Evolutionary conservation across 169 alveolate species (phyloP).

Genomic region (Babesia ovata): DNA sequence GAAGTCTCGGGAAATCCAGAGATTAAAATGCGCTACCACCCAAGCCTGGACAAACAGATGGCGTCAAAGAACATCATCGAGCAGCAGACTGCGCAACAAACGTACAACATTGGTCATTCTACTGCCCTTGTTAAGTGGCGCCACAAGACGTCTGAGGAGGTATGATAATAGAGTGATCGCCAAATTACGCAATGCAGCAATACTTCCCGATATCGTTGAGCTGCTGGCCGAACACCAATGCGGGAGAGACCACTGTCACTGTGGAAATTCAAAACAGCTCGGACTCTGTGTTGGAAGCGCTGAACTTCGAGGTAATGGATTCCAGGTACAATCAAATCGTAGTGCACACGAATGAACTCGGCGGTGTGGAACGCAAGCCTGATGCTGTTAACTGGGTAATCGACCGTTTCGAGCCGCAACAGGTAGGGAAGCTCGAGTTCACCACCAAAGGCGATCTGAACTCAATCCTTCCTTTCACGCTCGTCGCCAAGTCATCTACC

Average conservation of each 20-base stretch:
- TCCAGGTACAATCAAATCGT: conserved; percentile 46
- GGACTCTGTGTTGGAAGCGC: conserved; percentile 15
- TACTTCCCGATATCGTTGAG: conserved; percentile 58
- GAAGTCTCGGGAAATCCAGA: conserved; percentile 38
- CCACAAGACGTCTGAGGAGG: conserved; percentile 58
- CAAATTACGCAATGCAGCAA: conserved; percentile 1
- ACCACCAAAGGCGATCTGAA: conserved; percentile 52
- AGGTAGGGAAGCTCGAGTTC: conserved; percentile 57
- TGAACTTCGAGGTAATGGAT: conserved; percentile 54
- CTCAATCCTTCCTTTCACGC: conserved; percentile 63
- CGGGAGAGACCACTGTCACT: conserved; percentile 48
- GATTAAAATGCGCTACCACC: conserved; percentile 63
- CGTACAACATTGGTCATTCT: conserved; percentile 50
- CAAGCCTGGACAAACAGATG: conserved; percentile 58
- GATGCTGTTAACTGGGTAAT: conserved; percentile 64
- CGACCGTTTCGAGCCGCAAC: conserved; percentile 12
- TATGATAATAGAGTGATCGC: neutral
- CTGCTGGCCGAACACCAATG: conserved; percentile 62
- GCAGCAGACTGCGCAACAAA: conserved; percentile 44
- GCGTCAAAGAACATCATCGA: conserved; percentile 54
- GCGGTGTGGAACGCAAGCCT: conserved; percentile 35
- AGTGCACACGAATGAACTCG: conserved; percentile 52
- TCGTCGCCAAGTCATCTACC: conserved; percentile 38
- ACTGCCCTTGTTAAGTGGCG: conserved; percentile 66
- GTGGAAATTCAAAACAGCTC: conserved; percentile 59